Conservation (phyloP, 2,329 filamentous ascomycete genomes). For the Tolypocladium guangdongense region DNA sequence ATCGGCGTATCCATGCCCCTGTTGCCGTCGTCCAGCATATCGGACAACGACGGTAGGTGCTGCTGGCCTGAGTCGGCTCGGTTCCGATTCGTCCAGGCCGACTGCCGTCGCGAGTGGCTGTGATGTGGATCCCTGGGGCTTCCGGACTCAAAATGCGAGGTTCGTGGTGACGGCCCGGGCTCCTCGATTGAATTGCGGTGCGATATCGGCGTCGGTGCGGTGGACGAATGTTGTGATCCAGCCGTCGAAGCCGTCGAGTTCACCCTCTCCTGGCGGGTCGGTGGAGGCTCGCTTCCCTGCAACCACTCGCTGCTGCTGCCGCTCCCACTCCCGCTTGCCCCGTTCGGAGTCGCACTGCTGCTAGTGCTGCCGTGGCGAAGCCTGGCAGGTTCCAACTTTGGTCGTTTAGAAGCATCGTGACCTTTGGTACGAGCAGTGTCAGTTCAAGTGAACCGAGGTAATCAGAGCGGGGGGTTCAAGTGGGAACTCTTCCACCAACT, state of each 20-base stretch:
- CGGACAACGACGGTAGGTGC: slow-evolving; percentile 34
- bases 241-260: slow-evolving; percentile 35
- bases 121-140: slow-evolving; percentile 16
- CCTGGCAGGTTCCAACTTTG: slow-evolving; percentile 31
- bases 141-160: slow-evolving; percentile 22
- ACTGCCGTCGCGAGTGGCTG: slow-evolving; percentile 14
- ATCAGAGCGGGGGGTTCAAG: not conserved
- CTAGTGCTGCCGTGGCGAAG: slow-evolving; percentile 27
- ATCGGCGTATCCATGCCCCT: slow-evolving; percentile 8
- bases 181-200: slow-evolving; percentile 31
- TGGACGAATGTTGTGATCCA: slow-evolving; percentile 33
- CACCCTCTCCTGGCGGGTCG: slow-evolving; percentile 33
- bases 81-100: slow-evolving; percentile 9
- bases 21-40: slow-evolving; percentile 31
- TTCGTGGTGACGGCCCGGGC: slow-evolving; percentile 29
- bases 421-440: slow-evolving; percentile 6
- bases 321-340: slow-evolving; percentile 29
- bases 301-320: slow-evolving; percentile 37
- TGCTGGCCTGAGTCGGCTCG: slow-evolving; percentile 16
- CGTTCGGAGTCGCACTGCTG: slow-evolving; percentile 27
- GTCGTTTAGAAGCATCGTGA: slow-evolving; percentile 34
- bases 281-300: slow-evolving; percentile 36
- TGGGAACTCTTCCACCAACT: slow-evolving; percentile 26
- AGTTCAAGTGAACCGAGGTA: not conserved
- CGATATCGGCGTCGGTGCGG: slow-evolving; percentile 21